Evolutionary conservation across 768 basidiomycete genomes (phyloP), one percentile per base, ranked within the genome.

Genomic region (Psilocybe azurescens): DNA sequence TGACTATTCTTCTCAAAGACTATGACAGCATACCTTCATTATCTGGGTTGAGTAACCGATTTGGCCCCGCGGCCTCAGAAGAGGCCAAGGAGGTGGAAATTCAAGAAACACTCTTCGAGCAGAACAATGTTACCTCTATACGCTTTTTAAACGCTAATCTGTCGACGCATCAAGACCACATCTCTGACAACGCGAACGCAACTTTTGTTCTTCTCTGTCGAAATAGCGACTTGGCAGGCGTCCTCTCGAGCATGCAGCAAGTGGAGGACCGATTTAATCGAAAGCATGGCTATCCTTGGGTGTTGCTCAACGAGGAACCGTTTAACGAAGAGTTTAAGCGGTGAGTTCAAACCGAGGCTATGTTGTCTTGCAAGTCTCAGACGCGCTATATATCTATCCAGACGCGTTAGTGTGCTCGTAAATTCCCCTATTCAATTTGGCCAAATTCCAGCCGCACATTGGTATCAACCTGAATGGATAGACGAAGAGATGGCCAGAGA

Each of bases 221-320:
- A 11, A 87, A 88, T 69, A 77, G 71, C 20, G 86, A 87, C 59
- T 70, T 88, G n/a, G 64, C 72, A 33, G 82, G 82, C 28, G 83
- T 84, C 36, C 70, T 85, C 32, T 76, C 82, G 32, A 87, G 85
- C 60, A 86, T 90, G 62, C 83, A 84, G 64, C 84, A 86, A 61
- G 79, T 89, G 74, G 95, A 98, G 77, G 89, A 92, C 67, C 79
- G 90, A 30, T 97, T 96, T 77, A 98, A 98, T 78, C 81, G 79
- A 63, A 80, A 84, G 63, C 88, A 86, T 65, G 76, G 76, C 13
- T 95, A 95, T 73, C 91, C 92, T 8, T 95, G 89, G 78, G 86
- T 91, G n/a, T 86, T 95, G 68, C 80, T 96, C 41, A 95, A 95
- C 72, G 93, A 95, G 54, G 87, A 88, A 65, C 84, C 85, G 0